Base-by-base conservation (phyloP, 768 basidiomycete genomes). In the Phylloporus sp. region DNA sequence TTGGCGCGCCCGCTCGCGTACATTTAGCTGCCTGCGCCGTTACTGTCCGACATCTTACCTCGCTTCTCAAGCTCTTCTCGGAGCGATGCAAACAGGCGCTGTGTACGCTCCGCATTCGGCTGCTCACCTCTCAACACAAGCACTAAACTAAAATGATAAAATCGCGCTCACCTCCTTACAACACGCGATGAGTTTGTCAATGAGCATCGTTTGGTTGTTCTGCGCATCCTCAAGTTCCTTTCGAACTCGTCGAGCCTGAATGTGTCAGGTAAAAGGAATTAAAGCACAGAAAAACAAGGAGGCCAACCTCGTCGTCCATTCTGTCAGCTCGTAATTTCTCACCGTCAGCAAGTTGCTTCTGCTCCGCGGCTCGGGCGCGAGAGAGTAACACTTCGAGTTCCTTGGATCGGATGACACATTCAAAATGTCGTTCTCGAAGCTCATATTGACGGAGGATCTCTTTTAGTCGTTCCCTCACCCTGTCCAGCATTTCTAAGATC, bases 331-430 rank as follows among this genome's bases (percentile, higher is more conserved):
- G 79, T 43, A 65, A 59, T 66, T 82, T 88, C 68, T 91, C 88
- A 45, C 81, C 80, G 43, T 91, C 87, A 13, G 85, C 85, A 41
- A 92, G 74, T 59, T 91, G 86, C 67, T 86, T 88, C 67, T 91
- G 88, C 62, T 93, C 91, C 10, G 91, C 89, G 23, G 88, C 86
- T 67, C 91, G 84, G 38, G 91, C 91, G 28, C 90, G 82, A 43
- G 91, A 91, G 15, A 94, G 76, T 18, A 94, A 71, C 15, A 94
- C 88, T 65, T 94, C 91, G 22, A 94, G 79, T 69, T 94, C 91
- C 70, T 94, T 94, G 38, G 91, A 93, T 36, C 91, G 87, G 50
- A 94, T 85, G 26, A 94, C 86, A 57, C 89, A 91, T 72, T 93
- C 91, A 60, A 93, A 94, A 74, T 94, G 91, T 65, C 84, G 85